Conservation (phyloP, 257 asterid genomes). For the Asclepias syriaca region DNA sequence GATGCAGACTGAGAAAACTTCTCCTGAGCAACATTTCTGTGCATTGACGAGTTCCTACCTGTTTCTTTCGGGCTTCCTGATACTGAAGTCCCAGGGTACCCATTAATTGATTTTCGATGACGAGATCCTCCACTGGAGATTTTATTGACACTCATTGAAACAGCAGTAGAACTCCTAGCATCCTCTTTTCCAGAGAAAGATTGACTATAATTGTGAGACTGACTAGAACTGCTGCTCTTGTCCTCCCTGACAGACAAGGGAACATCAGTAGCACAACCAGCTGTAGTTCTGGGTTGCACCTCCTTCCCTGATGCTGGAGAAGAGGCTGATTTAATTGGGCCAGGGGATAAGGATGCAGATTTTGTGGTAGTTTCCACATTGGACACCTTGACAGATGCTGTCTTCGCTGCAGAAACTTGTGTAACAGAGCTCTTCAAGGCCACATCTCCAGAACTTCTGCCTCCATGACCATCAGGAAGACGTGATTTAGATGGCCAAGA, state of each 20-base stretch:
- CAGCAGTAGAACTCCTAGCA: conserved; percentile 48
- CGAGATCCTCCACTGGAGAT: conserved; percentile 43
- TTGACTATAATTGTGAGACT: conserved; percentile 54
- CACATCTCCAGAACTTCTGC: conserved; percentile 44
- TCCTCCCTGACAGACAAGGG: conserved; percentile 58
- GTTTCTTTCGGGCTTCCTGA: conserved; percentile 57
- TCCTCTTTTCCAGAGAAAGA: conserved; percentile 59
- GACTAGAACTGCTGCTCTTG: conserved; percentile 73
- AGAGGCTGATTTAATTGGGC: conserved; percentile 41
- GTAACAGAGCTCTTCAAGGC: conserved; percentile 51
- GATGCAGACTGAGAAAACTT: conserved; percentile 43
- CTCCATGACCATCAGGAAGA: conserved; percentile 57
- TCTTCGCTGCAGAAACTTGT: conserved; percentile 49
- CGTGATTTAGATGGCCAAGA: conserved; percentile 72
- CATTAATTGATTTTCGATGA: conserved; percentile 41
- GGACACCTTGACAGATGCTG: conserved; percentile 42
- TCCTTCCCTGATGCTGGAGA: conserved; percentile 59
- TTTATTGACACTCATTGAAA: conserved; percentile 42
- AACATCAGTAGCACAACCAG: conserved; percentile 43
- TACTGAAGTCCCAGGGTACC: conserved; percentile 32
- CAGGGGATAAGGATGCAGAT: conserved; percentile 65
- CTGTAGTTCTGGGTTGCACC: conserved; percentile 34
- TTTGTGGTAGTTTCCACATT: conserved; percentile 57
- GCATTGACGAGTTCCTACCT: conserved; percentile 37
- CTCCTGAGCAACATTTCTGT: conserved; percentile 38